These are phyloP conservation scores for Neonectria hederae DNA, from an alignment of 2,329 filamentous ascomycete genomes.

Conservation along the genomic window DNA sequence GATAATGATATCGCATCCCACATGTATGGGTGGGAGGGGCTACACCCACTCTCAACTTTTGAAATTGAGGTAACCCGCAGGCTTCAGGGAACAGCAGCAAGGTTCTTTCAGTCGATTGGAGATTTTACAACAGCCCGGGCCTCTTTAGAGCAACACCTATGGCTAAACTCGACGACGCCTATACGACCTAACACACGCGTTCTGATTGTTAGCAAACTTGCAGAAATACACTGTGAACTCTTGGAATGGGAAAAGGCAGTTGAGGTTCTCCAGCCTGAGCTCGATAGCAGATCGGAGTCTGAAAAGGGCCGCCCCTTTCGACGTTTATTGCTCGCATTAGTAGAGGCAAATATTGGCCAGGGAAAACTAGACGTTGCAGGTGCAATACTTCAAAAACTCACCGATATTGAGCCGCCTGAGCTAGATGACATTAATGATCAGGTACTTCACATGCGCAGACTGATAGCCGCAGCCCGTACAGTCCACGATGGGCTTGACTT, in stretches of 20 bases:
- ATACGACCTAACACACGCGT: slow-evolving; percentile 40
- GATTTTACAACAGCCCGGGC: slow-evolving; percentile 43
- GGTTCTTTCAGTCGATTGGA: slow-evolving; percentile 47
- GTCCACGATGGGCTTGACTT: slow-evolving; percentile 29
- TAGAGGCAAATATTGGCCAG: slow-evolving; percentile 40
- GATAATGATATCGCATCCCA: slow-evolving; percentile 41
- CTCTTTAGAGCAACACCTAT: slow-evolving; percentile 45
- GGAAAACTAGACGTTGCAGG: slow-evolving; percentile 26
- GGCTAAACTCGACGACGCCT: slow-evolving; percentile 38
- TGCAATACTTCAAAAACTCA: slow-evolving; percentile 25
- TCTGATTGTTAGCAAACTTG: slow-evolving; percentile 41
- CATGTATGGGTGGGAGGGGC: slow-evolving; percentile 46
- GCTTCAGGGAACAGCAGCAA: slow-evolving; percentile 45
- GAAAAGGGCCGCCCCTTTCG: slow-evolving; percentile 36
- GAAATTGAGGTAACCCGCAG: slow-evolving; percentile 48
- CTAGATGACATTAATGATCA: slow-evolving; percentile 46
- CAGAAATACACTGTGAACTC: slow-evolving; percentile 45
- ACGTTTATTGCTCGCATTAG: slow-evolving; percentile 38
- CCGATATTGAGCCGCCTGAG: slow-evolving; percentile 30
- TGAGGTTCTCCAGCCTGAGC: slow-evolving; percentile 35
- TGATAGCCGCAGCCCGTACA: slow-evolving; percentile 40
- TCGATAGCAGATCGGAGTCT: slow-evolving; percentile 27
- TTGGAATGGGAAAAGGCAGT: slow-evolving; percentile 36
- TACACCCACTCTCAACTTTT: slow-evolving; percentile 42
- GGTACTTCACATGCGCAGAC: slow-evolving; percentile 43